phyloP scores from a whole-genome alignment of 495 filamentous ascomycete species.

The Astrothelium macrocarpum region DNA sequence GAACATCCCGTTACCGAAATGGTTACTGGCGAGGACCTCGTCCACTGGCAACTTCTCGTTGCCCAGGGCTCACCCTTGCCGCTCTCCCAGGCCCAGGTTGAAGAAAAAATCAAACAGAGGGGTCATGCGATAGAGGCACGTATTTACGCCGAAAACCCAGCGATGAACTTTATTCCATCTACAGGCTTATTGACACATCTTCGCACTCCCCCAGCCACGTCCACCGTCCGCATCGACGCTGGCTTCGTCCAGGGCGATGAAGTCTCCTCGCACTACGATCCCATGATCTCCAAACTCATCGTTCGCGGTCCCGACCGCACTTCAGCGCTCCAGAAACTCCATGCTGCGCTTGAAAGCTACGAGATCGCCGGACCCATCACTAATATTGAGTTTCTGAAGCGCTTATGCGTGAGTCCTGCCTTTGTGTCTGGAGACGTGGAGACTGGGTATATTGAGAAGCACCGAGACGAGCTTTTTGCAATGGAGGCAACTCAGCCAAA shows the following conservation, averaged over 20 bases:
- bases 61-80: constrained; percentile 83
- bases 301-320: constrained; percentile 70
- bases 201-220: constrained; percentile 54
- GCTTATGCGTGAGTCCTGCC: constrained; percentile 63
- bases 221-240: constrained; percentile 79
- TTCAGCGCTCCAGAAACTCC: constrained; percentile 73
- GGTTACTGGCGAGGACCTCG: constrained; percentile 89
- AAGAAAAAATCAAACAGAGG: constrained; percentile 58
- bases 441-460: constrained; percentile 90
- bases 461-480: constrained; percentile 51
- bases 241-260: constrained; percentile 88
- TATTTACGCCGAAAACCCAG: constrained; percentile 94
- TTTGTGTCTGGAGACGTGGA: constrained; percentile 88
- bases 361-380: constrained; percentile 88
- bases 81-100: constrained; percentile 72
- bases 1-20: constrained; percentile 97
- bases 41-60: constrained; percentile 91
- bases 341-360: constrained; percentile 75
- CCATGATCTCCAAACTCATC: constrained; percentile 98
- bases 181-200: constrained; percentile 84
- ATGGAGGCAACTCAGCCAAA: constrained; percentile 18
- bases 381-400: constrained; percentile 94
- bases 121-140: constrained; percentile 90
- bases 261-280: constrained; percentile 91
- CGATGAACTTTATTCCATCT: constrained; percentile 81